These are phyloP conservation scores for Pichia membranifaciens DNA, from an alignment of 805 yeast genomes.

Conservation along the genomic window DNA sequence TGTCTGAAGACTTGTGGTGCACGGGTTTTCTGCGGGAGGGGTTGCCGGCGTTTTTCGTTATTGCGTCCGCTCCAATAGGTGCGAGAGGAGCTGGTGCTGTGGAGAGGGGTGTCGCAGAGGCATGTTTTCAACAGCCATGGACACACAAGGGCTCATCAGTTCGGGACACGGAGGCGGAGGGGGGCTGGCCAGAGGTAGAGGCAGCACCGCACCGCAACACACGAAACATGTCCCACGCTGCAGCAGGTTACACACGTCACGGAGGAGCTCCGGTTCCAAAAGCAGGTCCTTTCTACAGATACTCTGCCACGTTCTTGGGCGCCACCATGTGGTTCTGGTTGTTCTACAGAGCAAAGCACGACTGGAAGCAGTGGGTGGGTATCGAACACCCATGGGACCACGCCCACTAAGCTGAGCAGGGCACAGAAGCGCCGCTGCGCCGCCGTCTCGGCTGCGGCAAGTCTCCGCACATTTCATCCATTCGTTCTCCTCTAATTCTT, in stretches of 20 bases:
- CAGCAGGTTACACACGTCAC: slow-evolving; percentile 34
- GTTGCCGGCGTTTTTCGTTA: no score
- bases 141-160: no score
- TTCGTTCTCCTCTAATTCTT: no score
- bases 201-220: background rate
- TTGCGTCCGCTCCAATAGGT: no score
- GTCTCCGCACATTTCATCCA: no score
- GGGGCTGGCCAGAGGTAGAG: no score
- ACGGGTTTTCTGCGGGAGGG: background rate
- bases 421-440: no score
- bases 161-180: no score
- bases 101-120: background rate
- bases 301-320: slow-evolving; percentile 64
- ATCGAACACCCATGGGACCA: slow-evolving; percentile 41
- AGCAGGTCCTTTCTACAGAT: slow-evolving; percentile 49
- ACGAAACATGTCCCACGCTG: slow-evolving; percentile 4
- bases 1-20: background rate
- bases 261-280: slow-evolving; percentile 65
- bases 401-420: slow-evolving; percentile 17
- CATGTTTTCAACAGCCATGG: no score
- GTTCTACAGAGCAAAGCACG: slow-evolving; percentile 72
- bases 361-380: slow-evolving; percentile 56
- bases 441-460: no score
- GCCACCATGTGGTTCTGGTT: slow-evolving; percentile 91
- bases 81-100: background rate